Percentiles rank a stretch among this genome's conserved stretches.
Evolutionary conservation across 2,329 filamentous ascomycete genomes (phyloP).

Genomic region (Fusarium nisikadoi): DNA sequence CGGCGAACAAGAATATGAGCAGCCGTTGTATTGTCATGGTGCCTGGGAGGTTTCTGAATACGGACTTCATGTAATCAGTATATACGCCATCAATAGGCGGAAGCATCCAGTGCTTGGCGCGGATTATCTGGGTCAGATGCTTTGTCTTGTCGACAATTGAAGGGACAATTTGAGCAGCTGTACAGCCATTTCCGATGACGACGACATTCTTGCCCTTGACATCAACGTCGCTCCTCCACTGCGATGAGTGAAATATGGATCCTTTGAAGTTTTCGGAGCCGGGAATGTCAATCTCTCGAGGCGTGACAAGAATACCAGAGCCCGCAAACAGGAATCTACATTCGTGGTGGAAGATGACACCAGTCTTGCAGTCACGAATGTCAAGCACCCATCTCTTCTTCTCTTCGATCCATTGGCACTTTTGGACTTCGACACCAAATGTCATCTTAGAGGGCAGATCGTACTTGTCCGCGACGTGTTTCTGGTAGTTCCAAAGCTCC

Average conservation of each 20-base stretch:
- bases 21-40: neutral
- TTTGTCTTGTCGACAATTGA: neutral
- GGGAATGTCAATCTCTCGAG: neutral
- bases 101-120: neutral
- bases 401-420: neutral
- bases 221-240: neutral
- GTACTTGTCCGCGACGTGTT: neutral
- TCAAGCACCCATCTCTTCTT: neutral
- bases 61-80: fast-evolving
- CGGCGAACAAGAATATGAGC: neutral
- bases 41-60: neutral
- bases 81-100: neutral
- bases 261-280: neutral
- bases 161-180: neutral
- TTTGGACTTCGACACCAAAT: neutral
- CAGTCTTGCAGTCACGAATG: neutral
- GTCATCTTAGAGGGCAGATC: neutral
- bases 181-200: neutral
- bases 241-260: neutral
- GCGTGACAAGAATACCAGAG: neutral
- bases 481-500: neutral
- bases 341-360: neutral
- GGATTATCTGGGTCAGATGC: neutral
- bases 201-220: neutral
- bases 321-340: neutral